Conservation (phyloP, 1,284 basidiomycete species). For the Pseudozyma hubeiensis region DNA sequence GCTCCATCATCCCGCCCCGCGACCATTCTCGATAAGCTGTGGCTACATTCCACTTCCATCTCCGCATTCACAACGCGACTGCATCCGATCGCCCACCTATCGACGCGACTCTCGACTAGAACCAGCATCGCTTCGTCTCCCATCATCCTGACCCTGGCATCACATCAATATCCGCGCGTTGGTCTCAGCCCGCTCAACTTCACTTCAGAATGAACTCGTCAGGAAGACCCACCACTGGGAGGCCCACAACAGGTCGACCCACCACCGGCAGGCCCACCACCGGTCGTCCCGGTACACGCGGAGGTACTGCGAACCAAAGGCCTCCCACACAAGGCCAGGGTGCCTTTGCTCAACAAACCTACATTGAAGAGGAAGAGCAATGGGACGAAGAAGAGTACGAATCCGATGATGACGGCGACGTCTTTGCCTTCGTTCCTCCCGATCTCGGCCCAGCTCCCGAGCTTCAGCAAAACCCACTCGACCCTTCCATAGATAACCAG, state of each 20-base stretch:
- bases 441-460: conserved; percentile 51
- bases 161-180: not conserved
- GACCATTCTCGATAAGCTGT: no score
- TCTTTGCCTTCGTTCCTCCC: conserved; percentile 66
- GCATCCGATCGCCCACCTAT: no score
- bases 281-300: conserved; percentile 41
- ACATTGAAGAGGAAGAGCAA: conserved; percentile 51
- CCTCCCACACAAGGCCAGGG: conserved; percentile 39
- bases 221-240: conserved; percentile 38
- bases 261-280: conserved; percentile 42
- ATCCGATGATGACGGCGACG: conserved; percentile 62
- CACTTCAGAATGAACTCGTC: conserved; percentile 21
- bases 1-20: no score
- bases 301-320: conserved; percentile 26
- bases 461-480: conserved; percentile 45
- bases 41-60: no score
- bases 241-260: conserved; percentile 40
- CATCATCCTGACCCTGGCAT: not conserved
- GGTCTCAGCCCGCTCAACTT: not conserved
- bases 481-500: conserved; percentile 50
- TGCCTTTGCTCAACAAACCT: conserved; percentile 12
- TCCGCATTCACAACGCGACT: no score
- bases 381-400: conserved; percentile 62
- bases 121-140: not conserved
- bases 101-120: no score